Evolutionary conservation across 2,329 filamentous ascomycete genomes (phyloP), one percentile per base, ranked within the genome.

Genomic region (Xylariaceae sp.): DNA sequence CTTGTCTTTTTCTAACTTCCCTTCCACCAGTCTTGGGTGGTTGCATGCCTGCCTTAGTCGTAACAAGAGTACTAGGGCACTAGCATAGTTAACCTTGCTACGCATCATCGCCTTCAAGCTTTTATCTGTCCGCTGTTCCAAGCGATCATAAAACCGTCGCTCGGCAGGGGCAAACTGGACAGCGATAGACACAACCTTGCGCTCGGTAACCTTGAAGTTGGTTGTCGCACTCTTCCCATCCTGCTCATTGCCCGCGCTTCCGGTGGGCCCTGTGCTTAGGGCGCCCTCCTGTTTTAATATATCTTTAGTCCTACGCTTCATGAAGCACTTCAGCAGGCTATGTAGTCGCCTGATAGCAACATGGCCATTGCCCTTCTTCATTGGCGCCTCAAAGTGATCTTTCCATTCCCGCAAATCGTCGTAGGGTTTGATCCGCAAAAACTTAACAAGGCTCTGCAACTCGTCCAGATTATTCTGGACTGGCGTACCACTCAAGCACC

Each of bases 381-480:
- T 83, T 0, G 94, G 94, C 42, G 80, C 76, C 49, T 91, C 92
- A 55, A 99, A 99, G 54, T 95, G 86, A 15, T 92, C 87, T 62
- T 92, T 92, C 92, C 94, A 99, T 55, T 87, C 84, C 9, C 81
- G 80, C 18, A 96, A 76, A 52, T 96, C 85, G 65, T 95, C 86
- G 66, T 94, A 97, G 0, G 94, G 94, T 62, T 88, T 87, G 67
- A 99, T 96, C 15, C 89, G 85, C 36, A 99, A 78, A 70, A 99
- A 99, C 57, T 86, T 89, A 69, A 99, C 89, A 50, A 99, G 75
- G 61, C 90, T 95, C 68, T 99, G 94, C 48, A 99, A 76, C 71
- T 99, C 94, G 61, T 99, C 94, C 5, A 99, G 81, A 64, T 96
- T 97, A 72, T 99, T 99, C 68, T 99, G 94, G 86, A 99, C 91